Evolutionary conservation across 805 yeast species (phyloP), one percentile per base, ranked within the genome.

Genomic region (Wickerhamomyces canadensis): DNA sequence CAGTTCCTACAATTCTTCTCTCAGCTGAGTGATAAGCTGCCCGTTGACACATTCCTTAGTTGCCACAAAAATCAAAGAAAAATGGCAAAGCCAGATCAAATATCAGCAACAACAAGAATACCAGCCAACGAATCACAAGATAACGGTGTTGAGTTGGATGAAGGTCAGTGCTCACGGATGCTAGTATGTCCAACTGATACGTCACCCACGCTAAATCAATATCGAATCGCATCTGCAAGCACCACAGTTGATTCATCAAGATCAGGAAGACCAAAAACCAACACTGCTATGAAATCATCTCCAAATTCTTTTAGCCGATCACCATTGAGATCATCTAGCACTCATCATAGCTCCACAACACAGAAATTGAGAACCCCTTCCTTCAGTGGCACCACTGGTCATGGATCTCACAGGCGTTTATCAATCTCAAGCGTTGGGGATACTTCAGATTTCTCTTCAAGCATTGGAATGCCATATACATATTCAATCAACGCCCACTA

Each of bases 391-490:
- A 23, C 6, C 23, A 21, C 23, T 21, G 23, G 21, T 21, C 27
- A 9, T 15, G 19, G 18, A n/a, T n/a, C 43, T 5, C 42, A 40
- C 27, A 43, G 54, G 36, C 46, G 54, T 11, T 28, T 43, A 1
- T 52, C 57, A 4, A 5, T 44, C 3, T 41, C 47, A 2, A 41
- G 44, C 6, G 27, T 48, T 16, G 42, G 40, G 19, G 54, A 44
- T 33, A 15, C 28, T 2, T 10, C 33, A 1, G 55, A 51, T n/a
- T 33, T 47, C n/a, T 37, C 48, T 3, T 35, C 51, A 0, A 42
- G 41, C 25, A 33, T 49, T 9, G 55, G 55, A 2, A 41, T 44
- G 48, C 57, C 55, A 2, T 51, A 49, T 34, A 17, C 45, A 1
- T 36, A 31, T 27, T 19, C 41, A 7, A 5, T 30, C 14, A 31